Evolutionary conservation across 2,329 filamentous ascomycete species (phyloP).

Genomic region (Penicillium hordei): DNA sequence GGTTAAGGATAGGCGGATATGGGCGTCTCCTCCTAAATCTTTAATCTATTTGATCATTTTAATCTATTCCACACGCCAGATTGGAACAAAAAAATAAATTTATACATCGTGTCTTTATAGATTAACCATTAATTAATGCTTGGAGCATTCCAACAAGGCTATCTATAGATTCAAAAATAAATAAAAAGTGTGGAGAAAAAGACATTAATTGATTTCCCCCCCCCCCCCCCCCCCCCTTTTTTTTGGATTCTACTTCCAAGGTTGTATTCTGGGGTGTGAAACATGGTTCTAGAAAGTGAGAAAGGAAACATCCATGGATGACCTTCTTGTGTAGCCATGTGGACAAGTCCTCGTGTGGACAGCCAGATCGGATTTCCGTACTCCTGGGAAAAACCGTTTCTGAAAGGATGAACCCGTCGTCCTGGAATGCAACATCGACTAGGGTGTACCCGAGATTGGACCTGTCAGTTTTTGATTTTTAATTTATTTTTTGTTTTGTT

Average conservation of each 20-base stretch:
- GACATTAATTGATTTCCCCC: neutral
- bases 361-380: constrained; percentile 24
- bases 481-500: neutral
- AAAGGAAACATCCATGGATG: neutral
- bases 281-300: neutral
- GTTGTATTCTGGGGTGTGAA: neutral
- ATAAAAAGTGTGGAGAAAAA: neutral
- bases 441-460: constrained; percentile 29
- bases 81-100: neutral
- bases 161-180: neutral
- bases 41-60: constrained; percentile 8
- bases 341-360: constrained; percentile 26
- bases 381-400: constrained; percentile 27
- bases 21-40: constrained; percentile 10
- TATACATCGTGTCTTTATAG: neutral
- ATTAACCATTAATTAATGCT: neutral
- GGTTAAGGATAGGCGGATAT: constrained; percentile 22
- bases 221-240: neutral
- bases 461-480: constrained; percentile 16
- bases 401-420: constrained; percentile 20
- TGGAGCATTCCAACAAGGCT: neutral
- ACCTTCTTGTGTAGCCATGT: constrained; percentile 16
- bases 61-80: constrained; percentile 23
- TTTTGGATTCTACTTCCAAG: neutral
- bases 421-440: constrained; percentile 28